Conservation (phyloP, 2,329 filamentous ascomycete genomes). For the Fusarium sambucinum region DNA sequence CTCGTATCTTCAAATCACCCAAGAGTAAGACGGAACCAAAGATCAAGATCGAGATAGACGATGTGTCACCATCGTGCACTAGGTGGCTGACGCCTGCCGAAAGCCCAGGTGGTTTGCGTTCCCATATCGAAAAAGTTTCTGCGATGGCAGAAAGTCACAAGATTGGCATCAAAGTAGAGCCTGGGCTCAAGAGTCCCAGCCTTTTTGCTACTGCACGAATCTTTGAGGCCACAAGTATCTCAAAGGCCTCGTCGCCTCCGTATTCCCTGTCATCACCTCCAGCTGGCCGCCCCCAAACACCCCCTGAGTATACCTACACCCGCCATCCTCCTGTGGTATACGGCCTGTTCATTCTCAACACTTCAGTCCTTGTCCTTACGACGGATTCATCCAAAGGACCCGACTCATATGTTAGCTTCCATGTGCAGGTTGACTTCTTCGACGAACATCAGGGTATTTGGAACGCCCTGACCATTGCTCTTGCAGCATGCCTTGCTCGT, state of each 20-base stretch:
- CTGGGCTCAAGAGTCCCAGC: slow-evolving; percentile 21
- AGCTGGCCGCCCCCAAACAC: slow-evolving; percentile 14
- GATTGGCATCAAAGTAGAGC: slow-evolving; percentile 22
- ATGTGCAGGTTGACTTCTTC: slow-evolving; percentile 57
- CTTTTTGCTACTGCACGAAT: slow-evolving; percentile 4
- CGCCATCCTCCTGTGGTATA: slow-evolving; percentile 57
- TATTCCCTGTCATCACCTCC: slow-evolving; percentile 7
- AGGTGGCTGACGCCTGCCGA: slow-evolving; percentile 17
- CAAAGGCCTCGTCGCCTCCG: background rate
- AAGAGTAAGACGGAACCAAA: slow-evolving; percentile 39
- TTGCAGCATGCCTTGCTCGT: slow-evolving; percentile 56
- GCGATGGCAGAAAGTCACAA: slow-evolving; percentile 7
- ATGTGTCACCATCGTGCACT: slow-evolving; percentile 9
- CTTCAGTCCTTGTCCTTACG: slow-evolving; percentile 56
- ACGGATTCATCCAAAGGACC: slow-evolving; percentile 55
- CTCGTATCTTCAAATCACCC: slow-evolving; percentile 37
- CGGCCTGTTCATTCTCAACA: slow-evolving; percentile 58
- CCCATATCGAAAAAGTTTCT: slow-evolving; percentile 28
- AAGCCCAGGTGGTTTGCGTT: slow-evolving; percentile 4
- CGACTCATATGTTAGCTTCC: slow-evolving; percentile 56
- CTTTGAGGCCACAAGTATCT: background rate
- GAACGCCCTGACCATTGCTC: slow-evolving; percentile 59
- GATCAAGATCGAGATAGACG: slow-evolving; percentile 7
- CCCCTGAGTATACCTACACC: slow-evolving; percentile 39
- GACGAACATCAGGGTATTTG: slow-evolving; percentile 57